Percentiles rank a stretch among this genome's conserved stretches.
Evolutionary conservation across 2,329 filamentous ascomycete species (phyloP).

Genomic region (Raffaelea ambrosiae): DNA sequence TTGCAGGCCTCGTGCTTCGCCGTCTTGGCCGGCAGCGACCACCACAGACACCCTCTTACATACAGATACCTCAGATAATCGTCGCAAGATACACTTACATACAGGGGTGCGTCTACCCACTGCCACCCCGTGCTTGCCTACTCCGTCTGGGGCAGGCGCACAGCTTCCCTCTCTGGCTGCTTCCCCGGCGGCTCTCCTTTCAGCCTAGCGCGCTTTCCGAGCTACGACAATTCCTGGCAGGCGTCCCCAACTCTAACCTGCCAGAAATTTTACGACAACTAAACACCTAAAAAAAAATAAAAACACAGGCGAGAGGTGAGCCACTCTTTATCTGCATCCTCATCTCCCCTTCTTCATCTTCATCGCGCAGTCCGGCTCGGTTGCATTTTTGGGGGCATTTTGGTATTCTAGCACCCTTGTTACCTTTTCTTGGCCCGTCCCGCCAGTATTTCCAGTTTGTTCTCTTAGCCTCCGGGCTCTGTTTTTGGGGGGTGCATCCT

Average conservation of each 20-base stretch:
- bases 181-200: neutral
- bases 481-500: neutral
- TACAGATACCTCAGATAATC: no score
- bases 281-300: neutral
- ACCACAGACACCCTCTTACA: no score
- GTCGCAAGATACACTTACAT: no score
- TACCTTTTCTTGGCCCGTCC: no score
- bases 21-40: no score
- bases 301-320: slow-evolving; percentile 1
- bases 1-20: no score
- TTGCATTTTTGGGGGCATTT: neutral
- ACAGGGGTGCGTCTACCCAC: neutral
- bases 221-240: neutral
- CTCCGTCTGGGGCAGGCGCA: neutral
- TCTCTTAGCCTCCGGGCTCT: no score
- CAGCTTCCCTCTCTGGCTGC: neutral
- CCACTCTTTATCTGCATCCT: neutral
- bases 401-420: neutral
- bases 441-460: neutral
- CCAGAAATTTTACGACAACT: neutral
- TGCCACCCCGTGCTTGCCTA: neutral
- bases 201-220: neutral
- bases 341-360: neutral
- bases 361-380: neutral
- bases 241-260: neutral